Base-by-base conservation (phyloP, 768 basidiomycete genomes). In the Boletus reticulatus region DNA sequence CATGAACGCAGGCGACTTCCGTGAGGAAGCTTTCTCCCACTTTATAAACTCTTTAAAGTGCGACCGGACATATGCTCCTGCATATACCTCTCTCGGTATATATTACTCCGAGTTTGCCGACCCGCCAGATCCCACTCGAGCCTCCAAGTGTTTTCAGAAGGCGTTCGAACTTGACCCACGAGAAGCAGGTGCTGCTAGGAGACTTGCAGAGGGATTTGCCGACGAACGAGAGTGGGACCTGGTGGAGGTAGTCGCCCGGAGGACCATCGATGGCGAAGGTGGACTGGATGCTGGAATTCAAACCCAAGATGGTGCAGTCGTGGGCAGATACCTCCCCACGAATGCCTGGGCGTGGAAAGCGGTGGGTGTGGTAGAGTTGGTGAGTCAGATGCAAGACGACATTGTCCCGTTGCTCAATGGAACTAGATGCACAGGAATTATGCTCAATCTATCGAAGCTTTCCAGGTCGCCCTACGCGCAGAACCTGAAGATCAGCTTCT, bases 301-400 rank as follows among this genome's bases (percentile, higher is more conserved):
- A 60, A 72, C 62, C 50, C 74, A 76, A 9, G 79, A 80, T 46
- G 67, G 67, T 12, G 67, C 67, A 4, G 69, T 72, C n/a, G 67
- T 74, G 6, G 67, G 71, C 3, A 76, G 82, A 61, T 86, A 86
- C 67, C 76, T 84, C 42, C 88, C 91, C 0, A 84, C 84, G 37
- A 94, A 96, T 63, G 82, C 88, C 9, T 99, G 97, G 97, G 97
- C 97, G 4, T 99, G 96, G 95, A 98, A 97, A 72, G 95, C 94
- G 20, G 73, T 93, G 36, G 97, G 94, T 1, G 84, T 92, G 1
- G 94, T 94, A 2, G 94, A 95, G 69, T 74, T 95, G 73, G 96
- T 94, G 64, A 71, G 88, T 75, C 43, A 20, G 20, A 16, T 46
- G 34, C 46, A 50, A 62, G 58, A 29, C 19, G 16, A 8, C 17